Base-by-base conservation (phyloP, 2,329 filamentous ascomycete genomes). In the Aureobasidium musti region DNA sequence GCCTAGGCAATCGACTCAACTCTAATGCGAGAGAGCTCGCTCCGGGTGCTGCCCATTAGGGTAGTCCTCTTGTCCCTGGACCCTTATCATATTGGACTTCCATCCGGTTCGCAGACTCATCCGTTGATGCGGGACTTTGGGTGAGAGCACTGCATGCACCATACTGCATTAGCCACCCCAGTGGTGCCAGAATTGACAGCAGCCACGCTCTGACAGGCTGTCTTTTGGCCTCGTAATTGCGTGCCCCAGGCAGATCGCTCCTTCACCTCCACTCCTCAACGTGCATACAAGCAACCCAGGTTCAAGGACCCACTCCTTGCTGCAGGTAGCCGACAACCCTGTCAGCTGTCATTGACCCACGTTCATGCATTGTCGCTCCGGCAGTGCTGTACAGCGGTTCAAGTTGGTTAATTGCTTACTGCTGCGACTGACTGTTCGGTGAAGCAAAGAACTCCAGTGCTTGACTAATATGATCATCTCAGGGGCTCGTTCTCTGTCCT, bases 321-420 rank as follows among this genome's bases (percentile, higher is more conserved):
- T 63, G 59, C 59, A 63, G 59, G 59, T 52, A 63, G 21, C 59
- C 59, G 59, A 63, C 41, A 52, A 52, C 33, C 33, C 41, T 63
- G 19, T 41, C 23, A 41, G 45, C 45, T 63, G 59, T 47, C 59
- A 63, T 28, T n/a, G 19, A 28, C 19, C n/a, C 57, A 61, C 33
- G 43, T 30, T 26, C 5, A 63, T 63, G 59, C 45, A 52, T 28
- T 8, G 33, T 52, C 21, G 45, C 45, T 52, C 59, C 45, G 45
- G 33, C 43, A 63, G 33, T 41, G 33, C 59, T 45, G 45, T 50
- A 63, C 59, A 39, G 59, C 33, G 28, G 21, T 39, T 33, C 2
- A 21, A 8, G 35, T 49, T 61, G 28, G 26, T 49, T 37, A 49
- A 49, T 37, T 50, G 45, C 23, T 52, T 28, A 52, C 45, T 28